Percentiles rank a stretch among this genome's conserved stretches.
Evolutionary conservation across 78 protist species (phyloP).

Genomic region (Polysphondylium violaceum): DNA sequence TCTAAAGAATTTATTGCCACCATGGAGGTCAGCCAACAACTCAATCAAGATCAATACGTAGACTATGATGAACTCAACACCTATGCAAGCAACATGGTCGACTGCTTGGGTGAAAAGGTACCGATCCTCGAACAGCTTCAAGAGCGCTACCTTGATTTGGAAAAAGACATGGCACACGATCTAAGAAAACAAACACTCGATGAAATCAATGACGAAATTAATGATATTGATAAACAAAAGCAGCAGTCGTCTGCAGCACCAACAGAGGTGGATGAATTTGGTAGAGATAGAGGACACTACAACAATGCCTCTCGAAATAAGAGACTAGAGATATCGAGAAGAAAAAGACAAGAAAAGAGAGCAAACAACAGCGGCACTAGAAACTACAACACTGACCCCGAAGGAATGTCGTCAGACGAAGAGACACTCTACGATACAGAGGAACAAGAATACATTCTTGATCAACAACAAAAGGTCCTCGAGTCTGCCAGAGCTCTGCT

Average conservation of each 20-base stretch:
- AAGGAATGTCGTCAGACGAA: not conserved
- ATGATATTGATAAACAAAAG: not conserved
- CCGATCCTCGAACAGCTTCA: slow-evolving; percentile 34
- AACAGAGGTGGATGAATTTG: slow-evolving; percentile 66
- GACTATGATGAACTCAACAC: slow-evolving; percentile 29
- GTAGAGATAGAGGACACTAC: slow-evolving; percentile 48
- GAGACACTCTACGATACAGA: not conserved
- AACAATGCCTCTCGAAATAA: slow-evolving; percentile 32
- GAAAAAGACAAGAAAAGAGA: not conserved
- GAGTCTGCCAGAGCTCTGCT: not conserved
- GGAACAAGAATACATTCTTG: not conserved
- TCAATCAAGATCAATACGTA: not conserved
- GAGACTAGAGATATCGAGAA: slow-evolving; percentile 6
- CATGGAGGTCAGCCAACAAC: slow-evolving; percentile 16
- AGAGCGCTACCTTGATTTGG: slow-evolving; percentile 6
- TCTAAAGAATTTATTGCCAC: not conserved
- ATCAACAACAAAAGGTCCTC: not conserved
- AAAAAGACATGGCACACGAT: slow-evolving; percentile 16
- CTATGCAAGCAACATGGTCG: slow-evolving; percentile 32
- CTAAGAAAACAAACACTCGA: slow-evolving; percentile 24
- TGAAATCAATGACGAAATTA: slow-evolving; percentile 19
- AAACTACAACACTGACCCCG: not conserved
- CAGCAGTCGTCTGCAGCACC: not conserved
- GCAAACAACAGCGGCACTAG: not conserved
- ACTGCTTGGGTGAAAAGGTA: slow-evolving; percentile 48